Evolutionary conservation across 768 basidiomycete species (phyloP).

Genomic region (Rhodotorula taiwanensis): DNA sequence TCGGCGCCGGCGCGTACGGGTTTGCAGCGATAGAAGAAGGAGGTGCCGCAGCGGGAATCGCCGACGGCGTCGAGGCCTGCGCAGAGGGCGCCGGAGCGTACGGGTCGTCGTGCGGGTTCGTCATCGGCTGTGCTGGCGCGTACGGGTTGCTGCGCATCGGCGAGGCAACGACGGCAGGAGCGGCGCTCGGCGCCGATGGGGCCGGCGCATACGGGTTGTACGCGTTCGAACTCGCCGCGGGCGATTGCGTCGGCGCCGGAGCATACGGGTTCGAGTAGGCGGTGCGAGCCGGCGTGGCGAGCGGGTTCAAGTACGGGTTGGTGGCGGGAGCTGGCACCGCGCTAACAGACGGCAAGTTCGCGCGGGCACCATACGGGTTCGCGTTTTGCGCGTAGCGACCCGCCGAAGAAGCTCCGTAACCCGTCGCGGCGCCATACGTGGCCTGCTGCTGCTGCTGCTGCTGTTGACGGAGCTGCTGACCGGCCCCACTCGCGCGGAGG

Average conservation of each 20-base stretch:
- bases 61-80: background rate
- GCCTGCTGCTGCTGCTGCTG: conserved; percentile 28
- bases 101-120: conserved; percentile 40
- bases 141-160: conserved; percentile 38
- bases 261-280: conserved; percentile 33
- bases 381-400: background rate
- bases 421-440: background rate
- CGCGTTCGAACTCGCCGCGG: conserved; percentile 43
- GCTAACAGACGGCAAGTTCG: background rate
- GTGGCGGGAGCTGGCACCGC: conserved; percentile 15
- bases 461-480: conserved; percentile 15
- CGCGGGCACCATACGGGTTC: background rate
- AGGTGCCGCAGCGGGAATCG: background rate
- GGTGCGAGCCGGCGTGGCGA: conserved; percentile 8
- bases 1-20: background rate
- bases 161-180: background rate
- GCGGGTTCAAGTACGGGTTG: conserved; percentile 8
- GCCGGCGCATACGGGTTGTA: conserved; percentile 11
- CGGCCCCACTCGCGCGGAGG: conserved; percentile 35
- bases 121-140: conserved; percentile 23
- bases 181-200: background rate
- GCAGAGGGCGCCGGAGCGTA: conserved; percentile 35
- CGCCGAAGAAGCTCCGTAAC: conserved; percentile 3
- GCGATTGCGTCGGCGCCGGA: conserved; percentile 38
- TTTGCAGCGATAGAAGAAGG: background rate